These are phyloP conservation scores for Euptelea pleiosperma DNA, from an alignment of 164 flowering plant species.

Conservation along the genomic window DNA sequence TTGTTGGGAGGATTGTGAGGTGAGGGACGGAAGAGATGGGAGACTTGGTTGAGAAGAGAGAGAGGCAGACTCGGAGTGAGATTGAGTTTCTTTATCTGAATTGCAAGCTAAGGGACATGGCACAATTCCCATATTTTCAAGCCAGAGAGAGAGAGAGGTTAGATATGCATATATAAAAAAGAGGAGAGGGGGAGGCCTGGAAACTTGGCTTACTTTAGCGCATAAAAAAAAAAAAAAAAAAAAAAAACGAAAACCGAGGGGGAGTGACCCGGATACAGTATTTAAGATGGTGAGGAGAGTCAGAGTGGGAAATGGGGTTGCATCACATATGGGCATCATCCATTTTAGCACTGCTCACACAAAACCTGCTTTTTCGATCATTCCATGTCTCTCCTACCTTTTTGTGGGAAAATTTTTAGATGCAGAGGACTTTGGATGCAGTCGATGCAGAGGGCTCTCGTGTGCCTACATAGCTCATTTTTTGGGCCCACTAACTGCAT, in stretches of 20 bases:
- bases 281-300: constrained; percentile 2
- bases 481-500: too few relatives aligned
- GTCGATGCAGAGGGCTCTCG: too few relatives aligned
- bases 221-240: too few relatives aligned
- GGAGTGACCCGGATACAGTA: not conserved
- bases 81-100: constrained; percentile 19
- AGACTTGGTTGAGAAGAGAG: constrained; percentile 60
- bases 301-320: not conserved
- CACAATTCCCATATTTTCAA: constrained; percentile 38
- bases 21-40: constrained; percentile 60
- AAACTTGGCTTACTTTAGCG: not conserved
- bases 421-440: too few relatives aligned
- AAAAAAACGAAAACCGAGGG: not conserved
- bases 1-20: constrained; percentile 27
- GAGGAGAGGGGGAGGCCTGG: not conserved
- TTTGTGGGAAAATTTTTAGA: too few relatives aligned
- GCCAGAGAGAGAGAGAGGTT: too few relatives aligned
- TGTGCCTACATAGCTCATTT: too few relatives aligned
- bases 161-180: too few relatives aligned
- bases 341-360: too few relatives aligned
- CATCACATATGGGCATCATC: too few relatives aligned
- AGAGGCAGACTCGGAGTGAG: constrained; percentile 34
- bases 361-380: too few relatives aligned
- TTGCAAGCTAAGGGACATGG: constrained; percentile 34
- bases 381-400: too few relatives aligned